Percentiles rank a stretch among this genome's conserved stretches.
Evolutionary conservation across 371 early-diverging fungal species (phyloP).

Genomic region (Phascolomyces articulosus): DNA sequence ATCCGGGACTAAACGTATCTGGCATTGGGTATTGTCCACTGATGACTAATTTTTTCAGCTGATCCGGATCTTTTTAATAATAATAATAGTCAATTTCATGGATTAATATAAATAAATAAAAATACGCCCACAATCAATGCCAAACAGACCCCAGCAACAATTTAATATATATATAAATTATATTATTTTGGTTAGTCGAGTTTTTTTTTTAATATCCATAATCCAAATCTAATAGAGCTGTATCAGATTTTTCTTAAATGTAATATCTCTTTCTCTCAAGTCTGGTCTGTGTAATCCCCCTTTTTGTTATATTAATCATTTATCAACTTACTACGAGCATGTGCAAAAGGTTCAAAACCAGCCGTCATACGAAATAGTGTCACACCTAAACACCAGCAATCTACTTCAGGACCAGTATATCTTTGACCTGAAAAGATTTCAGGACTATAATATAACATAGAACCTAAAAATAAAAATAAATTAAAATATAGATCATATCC

Average conservation of each 20-base stretch:
- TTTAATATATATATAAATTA: no score
- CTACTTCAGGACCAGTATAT: conserved; percentile 67
- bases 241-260: no score
- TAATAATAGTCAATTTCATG: no score
- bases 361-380: conserved; percentile 87
- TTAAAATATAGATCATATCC: not conserved
- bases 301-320: no score
- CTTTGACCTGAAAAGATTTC: conserved; percentile 65
- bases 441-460: conserved; percentile 63
- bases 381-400: conserved; percentile 84
- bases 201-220: no score
- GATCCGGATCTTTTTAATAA: conserved; percentile 55
- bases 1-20: conserved; percentile 34
- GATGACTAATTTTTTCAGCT: conserved; percentile 67
- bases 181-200: no score
- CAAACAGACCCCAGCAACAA: no score
- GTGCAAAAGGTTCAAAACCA: conserved; percentile 86
- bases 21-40: conserved; percentile 62
- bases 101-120: no score
- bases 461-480: conserved; percentile 31
- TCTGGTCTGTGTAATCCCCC: no score
- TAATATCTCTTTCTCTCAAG: no score
- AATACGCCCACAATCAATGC: no score
- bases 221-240: no score
- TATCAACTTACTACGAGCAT: conserved; percentile 51